phyloP scores from a whole-genome alignment of 2,329 filamentous ascomycete genomes.

The Neopestalotiopsis sp. region DNA sequence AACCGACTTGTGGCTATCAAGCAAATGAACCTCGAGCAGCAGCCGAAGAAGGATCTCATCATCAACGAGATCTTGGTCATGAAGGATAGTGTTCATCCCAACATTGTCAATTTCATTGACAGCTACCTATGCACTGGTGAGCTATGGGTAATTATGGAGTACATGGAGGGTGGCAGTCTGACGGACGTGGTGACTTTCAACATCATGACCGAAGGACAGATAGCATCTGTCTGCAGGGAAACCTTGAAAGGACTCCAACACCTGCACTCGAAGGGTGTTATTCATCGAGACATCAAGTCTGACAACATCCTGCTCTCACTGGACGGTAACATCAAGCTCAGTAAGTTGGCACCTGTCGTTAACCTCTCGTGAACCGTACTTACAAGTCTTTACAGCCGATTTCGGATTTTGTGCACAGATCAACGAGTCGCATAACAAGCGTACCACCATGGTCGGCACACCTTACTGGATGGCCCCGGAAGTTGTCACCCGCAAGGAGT shows the following conservation, averaged over 20 bases:
- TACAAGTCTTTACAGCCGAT: constrained; percentile 66
- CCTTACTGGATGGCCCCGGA: constrained; percentile 99
- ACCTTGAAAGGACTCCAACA: constrained; percentile 91
- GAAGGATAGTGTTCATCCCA: constrained; percentile 98
- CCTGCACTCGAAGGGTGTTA: constrained; percentile 95
- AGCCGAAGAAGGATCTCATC: constrained; percentile 98
- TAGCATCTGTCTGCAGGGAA: constrained; percentile 93
- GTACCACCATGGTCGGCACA: constrained; percentile 98
- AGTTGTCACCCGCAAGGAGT: constrained; percentile 96
- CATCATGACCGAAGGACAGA: constrained; percentile 98
- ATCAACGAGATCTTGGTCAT: constrained; percentile 99
- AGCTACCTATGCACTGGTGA: constrained; percentile 90
- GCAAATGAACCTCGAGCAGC: constrained; percentile 98
- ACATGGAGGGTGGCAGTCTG: constrained; percentile 97
- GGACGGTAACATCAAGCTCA: constrained; percentile 96
- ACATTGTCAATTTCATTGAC: constrained; percentile 99
- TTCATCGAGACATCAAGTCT: constrained; percentile 98
- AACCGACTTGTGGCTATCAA: constrained; percentile 96
- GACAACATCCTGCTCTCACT: constrained; percentile 95
- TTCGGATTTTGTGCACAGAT: constrained; percentile 99
- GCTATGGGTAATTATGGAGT: constrained; percentile 99
- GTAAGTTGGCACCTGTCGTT: constrained; percentile 57
- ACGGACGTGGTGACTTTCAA: constrained; percentile 99
- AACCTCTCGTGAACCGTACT: neutral
- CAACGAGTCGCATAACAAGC: constrained; percentile 95